phyloP scores from a whole-genome alignment of 352 stramenopile genomes.

The Globisporangium parvum region DNA sequence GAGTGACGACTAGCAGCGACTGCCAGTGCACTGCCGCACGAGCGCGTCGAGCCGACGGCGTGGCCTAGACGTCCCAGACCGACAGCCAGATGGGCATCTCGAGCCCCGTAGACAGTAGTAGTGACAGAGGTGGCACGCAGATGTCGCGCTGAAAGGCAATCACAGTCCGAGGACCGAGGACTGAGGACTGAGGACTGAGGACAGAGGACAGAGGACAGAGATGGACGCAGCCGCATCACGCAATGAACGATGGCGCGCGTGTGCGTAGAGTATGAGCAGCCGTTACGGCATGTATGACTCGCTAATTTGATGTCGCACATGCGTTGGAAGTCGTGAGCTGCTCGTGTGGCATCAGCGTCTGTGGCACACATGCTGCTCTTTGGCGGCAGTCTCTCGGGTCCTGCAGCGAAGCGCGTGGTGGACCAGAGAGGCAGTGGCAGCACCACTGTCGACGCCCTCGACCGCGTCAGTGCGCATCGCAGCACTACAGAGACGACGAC shows the following conservation, averaged over 20 bases:
- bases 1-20: background rate
- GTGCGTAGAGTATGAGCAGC: background rate
- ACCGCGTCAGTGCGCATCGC: conserved; percentile 3
- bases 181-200: too few species aligned
- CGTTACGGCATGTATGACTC: background rate
- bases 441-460: too few species aligned
- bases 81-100: background rate
- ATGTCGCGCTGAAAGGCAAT: background rate
- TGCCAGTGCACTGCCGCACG: background rate
- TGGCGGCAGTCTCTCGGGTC: conserved; percentile 48
- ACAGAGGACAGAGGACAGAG: too few species aligned
- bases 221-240: too few species aligned
- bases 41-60: too few species aligned
- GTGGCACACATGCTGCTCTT: conserved; percentile 51
- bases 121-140: background rate
- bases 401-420: conserved; percentile 9
- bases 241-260: background rate
- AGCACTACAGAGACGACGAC: background rate
- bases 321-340: background rate
- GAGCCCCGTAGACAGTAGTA: background rate
- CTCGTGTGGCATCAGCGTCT: too few species aligned
- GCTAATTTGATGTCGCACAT: background rate
- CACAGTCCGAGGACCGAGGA: too few species aligned
- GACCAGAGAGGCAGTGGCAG: background rate
- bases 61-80: too few species aligned